Conservation (phyloP, 495 filamentous ascomycete species). For the Sabuloglossum arenarium region DNA sequence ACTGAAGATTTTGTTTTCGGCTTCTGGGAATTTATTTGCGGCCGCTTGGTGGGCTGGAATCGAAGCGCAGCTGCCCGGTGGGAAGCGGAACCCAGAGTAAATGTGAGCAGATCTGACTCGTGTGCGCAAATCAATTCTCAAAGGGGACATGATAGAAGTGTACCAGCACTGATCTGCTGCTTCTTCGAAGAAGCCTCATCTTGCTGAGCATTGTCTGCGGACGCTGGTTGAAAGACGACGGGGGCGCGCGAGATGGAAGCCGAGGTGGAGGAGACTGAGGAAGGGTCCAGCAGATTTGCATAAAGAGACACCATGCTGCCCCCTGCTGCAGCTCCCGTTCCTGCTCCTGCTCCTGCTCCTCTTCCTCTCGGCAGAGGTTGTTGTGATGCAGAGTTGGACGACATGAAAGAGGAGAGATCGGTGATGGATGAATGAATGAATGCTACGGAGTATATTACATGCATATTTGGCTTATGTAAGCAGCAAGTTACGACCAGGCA, state of each 20-base stretch:
- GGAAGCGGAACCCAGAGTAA: slow-evolving; percentile 15
- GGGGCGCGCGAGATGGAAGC: slow-evolving; percentile 58
- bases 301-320: slow-evolving; percentile 35
- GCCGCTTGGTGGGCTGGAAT: slow-evolving; percentile 71
- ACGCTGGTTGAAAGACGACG: slow-evolving; percentile 40
- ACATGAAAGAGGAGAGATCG: background rate
- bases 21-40: slow-evolving; percentile 48
- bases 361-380: background rate
- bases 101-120: slow-evolving; percentile 26
- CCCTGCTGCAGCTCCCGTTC: too few species aligned
- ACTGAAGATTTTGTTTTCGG: slow-evolving; percentile 36
- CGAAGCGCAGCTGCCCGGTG: slow-evolving; percentile 42
- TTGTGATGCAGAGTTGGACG: background rate
- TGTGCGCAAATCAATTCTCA: slow-evolving; percentile 10
- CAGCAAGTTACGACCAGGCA: too few species aligned
- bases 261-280: slow-evolving; percentile 20
- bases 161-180: slow-evolving; percentile 54
- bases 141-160: slow-evolving; percentile 18
- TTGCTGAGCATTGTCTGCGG: slow-evolving; percentile 25
- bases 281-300: slow-evolving; percentile 38
- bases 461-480: too few species aligned
- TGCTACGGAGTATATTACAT: too few species aligned
- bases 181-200: slow-evolving; percentile 46
- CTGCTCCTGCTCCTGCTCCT: background rate
- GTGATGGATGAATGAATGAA: too few species aligned